A percentile compares a stretch with the other conserved stretches of the same genome.
These are phyloP conservation scores for Phytophthora pini DNA, from an alignment of 352 stramenopile genomes.

Conservation along the genomic window DNA sequence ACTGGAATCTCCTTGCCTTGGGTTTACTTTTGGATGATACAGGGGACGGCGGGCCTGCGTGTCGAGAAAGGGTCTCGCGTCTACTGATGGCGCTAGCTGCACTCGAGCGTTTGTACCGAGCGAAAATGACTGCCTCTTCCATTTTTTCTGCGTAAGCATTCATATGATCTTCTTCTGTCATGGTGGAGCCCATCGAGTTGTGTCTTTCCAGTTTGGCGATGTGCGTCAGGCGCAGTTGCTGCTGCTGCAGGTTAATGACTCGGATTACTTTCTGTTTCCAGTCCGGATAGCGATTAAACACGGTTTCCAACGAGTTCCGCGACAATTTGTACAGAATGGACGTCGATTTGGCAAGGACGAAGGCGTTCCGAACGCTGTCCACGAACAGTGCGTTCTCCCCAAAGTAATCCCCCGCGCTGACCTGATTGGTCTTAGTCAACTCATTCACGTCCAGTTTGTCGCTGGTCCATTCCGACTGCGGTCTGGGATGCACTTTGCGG, in stretches of 20 bases:
- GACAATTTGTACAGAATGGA: constrained; percentile 81
- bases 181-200: constrained; percentile 37
- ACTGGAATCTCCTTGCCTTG: too few species aligned
- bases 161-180: constrained; percentile 46
- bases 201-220: constrained; percentile 50
- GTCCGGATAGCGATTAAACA: constrained; percentile 72
- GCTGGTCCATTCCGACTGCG: constrained; percentile 21
- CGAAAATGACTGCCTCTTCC: constrained; percentile 46
- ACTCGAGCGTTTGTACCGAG: constrained; percentile 40
- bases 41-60: not conserved
- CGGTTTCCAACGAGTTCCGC: constrained; percentile 64
- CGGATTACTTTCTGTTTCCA: constrained; percentile 79
- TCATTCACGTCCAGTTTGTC: constrained; percentile 24
- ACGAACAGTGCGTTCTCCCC: constrained; percentile 73
- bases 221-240: constrained; percentile 57
- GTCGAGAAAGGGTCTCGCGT: constrained; percentile 14
- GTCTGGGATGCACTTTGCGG: constrained; percentile 31
- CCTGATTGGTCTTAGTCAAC: constrained; percentile 61
- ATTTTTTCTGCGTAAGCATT: constrained; percentile 41
- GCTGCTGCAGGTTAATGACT: constrained; percentile 63
- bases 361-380: constrained; percentile 65
- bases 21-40: too few species aligned
- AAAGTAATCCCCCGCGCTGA: constrained; percentile 65
- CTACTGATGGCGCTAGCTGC: constrained; percentile 34
- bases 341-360: constrained; percentile 62